Evolutionary conservation across 495 filamentous ascomycete genomes (phyloP), one percentile per base, ranked within the genome.

Genomic region (Antarctomyces pellizariae): DNA sequence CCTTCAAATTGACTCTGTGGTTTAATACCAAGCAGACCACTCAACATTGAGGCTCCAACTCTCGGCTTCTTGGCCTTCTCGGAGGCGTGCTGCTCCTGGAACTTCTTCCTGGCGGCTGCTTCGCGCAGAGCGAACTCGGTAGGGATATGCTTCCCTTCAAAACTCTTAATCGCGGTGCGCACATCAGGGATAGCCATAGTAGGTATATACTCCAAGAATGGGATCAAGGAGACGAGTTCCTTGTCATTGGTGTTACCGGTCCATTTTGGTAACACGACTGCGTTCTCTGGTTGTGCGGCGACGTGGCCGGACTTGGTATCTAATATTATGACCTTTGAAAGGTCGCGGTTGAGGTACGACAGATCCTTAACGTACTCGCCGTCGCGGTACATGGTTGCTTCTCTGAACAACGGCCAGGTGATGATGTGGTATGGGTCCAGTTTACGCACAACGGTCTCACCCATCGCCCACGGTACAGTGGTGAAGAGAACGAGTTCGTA

Each of bases 341-440:
- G 64, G 44, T 89, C 75, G 20, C 86, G 75, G 57, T 97, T 97
- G 35, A 97, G 66, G 51, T 89, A 93, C 3, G 79, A 76, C 20
- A 97, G 67, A 49, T 97, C 86, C 77, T 97, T 97, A 47, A 97
- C 61, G 39, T 93, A 82, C 50, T 92, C 78, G 31, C 86, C 86
- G 34, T 86, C 72, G 50, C 89, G 73, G 52, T 93, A 97, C 27
- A 75, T 66, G 13, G 89, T 93, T 22, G 84, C 86, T 49, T 95
- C 86, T 24, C 89, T 63, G 56, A 80, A 92, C 14, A 97, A 54
- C 2, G 82, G 83, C 75, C 76, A 95, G 54, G 84, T 75, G 48
- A 95, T 76, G 49, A 95, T 77, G 25, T 71, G 78, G 53, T 73
- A 93, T n/a, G 83, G 86, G 45, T 95, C 86, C 20, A 97, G 59